These are phyloP conservation scores for Chenopodium album DNA, from an alignment of 148 eudicot species.

Conservation along the genomic window DNA sequence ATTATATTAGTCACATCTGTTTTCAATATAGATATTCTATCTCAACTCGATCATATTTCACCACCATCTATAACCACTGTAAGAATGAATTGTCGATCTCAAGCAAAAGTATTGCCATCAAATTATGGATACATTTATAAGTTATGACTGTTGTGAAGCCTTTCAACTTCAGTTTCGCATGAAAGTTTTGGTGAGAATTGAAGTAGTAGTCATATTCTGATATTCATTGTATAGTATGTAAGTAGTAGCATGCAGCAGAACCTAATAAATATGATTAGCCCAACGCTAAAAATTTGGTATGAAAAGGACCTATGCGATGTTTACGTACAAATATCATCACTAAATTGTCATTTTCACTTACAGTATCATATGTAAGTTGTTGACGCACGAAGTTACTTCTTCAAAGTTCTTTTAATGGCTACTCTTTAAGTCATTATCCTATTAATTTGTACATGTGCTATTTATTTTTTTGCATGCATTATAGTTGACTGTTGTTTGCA, in stretches of 20 bases:
- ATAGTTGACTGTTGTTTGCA: background rate
- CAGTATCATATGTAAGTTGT: background rate
- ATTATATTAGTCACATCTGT: too few species aligned
- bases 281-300: background rate
- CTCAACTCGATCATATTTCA: too few species aligned
- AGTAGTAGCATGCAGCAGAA: background rate
- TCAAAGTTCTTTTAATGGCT: background rate
- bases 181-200: too few species aligned
- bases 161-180: background rate
- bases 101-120: too few species aligned
- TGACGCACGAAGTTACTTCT: background rate
- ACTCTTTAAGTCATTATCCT: background rate
- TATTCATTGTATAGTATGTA: background rate
- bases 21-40: too few species aligned
- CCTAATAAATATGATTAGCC: background rate
- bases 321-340: background rate
- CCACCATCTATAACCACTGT: too few species aligned
- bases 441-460: background rate
- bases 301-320: background rate
- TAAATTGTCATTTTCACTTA: background rate
- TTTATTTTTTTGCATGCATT: background rate
- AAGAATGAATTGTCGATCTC: too few species aligned
- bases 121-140: too few species aligned
- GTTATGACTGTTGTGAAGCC: background rate
- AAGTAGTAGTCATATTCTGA: background rate